These are phyloP conservation scores for Thecaphora frezii DNA, from an alignment of 1,284 basidiomycete genomes.

Conservation along the genomic window DNA sequence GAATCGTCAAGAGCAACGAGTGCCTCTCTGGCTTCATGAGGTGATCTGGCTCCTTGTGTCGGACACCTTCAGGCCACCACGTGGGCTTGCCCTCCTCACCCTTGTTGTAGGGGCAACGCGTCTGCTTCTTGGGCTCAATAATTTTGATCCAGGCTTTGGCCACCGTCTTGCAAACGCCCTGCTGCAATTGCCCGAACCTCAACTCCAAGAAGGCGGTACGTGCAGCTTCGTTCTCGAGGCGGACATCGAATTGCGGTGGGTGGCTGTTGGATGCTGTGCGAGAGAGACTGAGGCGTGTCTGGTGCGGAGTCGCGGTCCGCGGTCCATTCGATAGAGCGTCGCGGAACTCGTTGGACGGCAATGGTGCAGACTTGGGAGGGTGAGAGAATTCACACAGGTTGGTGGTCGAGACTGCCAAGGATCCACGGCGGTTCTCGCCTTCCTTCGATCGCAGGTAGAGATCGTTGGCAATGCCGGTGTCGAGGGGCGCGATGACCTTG, in stretches of 20 bases:
- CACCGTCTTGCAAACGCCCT: conserved; percentile 64
- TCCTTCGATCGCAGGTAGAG: conserved; percentile 13
- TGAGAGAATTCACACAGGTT: conserved; percentile 1
- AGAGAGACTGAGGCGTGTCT: neutral
- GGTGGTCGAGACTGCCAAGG: neutral
- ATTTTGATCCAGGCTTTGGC: conserved; percentile 62
- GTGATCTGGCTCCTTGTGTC: conserved; percentile 65
- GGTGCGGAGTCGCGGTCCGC: conserved; percentile 9
- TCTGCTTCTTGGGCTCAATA: conserved; percentile 66
- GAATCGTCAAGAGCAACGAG: conserved; percentile 61
- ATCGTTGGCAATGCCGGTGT: conserved; percentile 33
- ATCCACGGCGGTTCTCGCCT: conserved; percentile 1
- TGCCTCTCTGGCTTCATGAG: conserved; percentile 62
- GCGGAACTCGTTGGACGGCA: conserved; percentile 6
- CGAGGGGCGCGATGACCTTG: conserved; percentile 22
- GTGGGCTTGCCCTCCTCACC: conserved; percentile 63
- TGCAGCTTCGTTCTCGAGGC: conserved; percentile 21
- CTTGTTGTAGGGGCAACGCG: conserved; percentile 63
- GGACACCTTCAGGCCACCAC: conserved; percentile 64
- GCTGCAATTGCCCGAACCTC: conserved; percentile 61
- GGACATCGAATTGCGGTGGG: conserved; percentile 7
- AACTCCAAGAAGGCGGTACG: conserved; percentile 53
- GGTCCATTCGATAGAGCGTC: conserved; percentile 2
- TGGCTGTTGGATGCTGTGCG: conserved; percentile 2
- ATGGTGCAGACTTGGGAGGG: conserved; percentile 34